Evolutionary conservation across 2,329 filamentous ascomycete genomes (phyloP), one percentile per base, ranked within the genome.

Genomic region (Bipolaris bicolor): DNA sequence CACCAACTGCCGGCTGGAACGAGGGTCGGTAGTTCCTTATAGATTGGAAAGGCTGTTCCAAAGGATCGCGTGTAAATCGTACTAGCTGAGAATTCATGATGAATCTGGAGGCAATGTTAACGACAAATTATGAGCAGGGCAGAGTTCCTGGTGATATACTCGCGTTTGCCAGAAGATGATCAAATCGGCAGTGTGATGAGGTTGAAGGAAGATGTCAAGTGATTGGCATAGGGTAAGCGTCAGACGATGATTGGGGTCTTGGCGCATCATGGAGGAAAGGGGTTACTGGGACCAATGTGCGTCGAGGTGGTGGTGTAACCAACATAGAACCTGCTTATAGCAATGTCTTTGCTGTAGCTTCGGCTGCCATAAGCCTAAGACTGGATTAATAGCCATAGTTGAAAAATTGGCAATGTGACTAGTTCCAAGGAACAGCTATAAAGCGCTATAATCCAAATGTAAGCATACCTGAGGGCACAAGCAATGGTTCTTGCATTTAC

Each of bases 1-100:
- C 37, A n/a, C 50, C 47, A 7, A 48, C 29, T 16, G 18, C 43
- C 15, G 36, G 49, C n/a, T 60, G 55, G 58, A 60, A 58, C 13
- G 50, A 43, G 16, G 43, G 40, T 18, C 40, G 47, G 5, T 58
- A 60, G 43, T 31, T 33, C 11, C n/a, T 36, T 9, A 7, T 16
- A 6, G 16, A 33, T 49, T n/a, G 33, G 20, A 36, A 29, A 26
- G 13, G 7, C 3, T 33, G 26, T 15, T 13, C 3, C 29, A 11
- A 31, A 5, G 4, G 13, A 16, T 22, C 7, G 10, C 9, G 18
- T 13, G 3, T 7, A 15, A 5, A 13, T 20, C 24, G 18, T 41
- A 41, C 4, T 18, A 4, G 20, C 3, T 6, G 16, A 10, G 3
- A n/a, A 41, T 16, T 41, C 7, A 11, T 2, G n/a, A 29, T 29